Conservation (phyloP, 441 rosid genomes). For the Populus hybrid region DNA sequence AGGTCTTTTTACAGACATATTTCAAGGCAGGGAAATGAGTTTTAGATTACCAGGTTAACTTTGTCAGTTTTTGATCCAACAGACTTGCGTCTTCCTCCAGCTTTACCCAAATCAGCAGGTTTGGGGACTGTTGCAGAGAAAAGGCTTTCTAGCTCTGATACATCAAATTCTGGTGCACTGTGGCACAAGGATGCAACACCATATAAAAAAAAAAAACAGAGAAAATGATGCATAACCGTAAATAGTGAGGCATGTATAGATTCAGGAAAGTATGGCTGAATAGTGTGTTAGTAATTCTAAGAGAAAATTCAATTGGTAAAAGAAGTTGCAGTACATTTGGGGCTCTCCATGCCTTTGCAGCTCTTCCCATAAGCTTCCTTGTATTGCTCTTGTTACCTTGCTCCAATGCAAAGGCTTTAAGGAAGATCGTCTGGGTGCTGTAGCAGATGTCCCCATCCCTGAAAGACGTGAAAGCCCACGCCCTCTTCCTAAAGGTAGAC, state of each 20-base stretch:
- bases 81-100: conserved; percentile 62
- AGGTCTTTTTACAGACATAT: background rate
- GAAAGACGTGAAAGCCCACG: conserved; percentile 58
- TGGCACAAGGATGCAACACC: conserved; percentile 15
- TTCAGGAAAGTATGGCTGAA: background rate
- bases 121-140: conserved; percentile 81
- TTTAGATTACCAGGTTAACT: conserved; percentile 67
- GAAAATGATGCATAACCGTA: conserved; percentile 11
- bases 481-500: conserved; percentile 60
- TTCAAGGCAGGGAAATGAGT: background rate
- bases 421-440: conserved; percentile 70
- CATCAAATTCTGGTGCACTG: conserved; percentile 91
- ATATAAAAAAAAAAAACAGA: background rate
- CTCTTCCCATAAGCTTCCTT: conserved; percentile 99
- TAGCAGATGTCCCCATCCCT: conserved; percentile 38
- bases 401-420: conserved; percentile 98
- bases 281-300: background rate
- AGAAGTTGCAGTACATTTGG: conserved; percentile 57
- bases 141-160: conserved; percentile 87
- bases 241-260: background rate
- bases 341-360: conserved; percentile 83
- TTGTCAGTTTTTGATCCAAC: conserved; percentile 83
- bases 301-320: conserved; percentile 7
- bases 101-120: conserved; percentile 55
- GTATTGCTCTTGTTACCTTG: conserved; percentile 92